Evolutionary conservation across 768 basidiomycete genomes (phyloP).

Genomic region (Macrocybe gigantea): DNA sequence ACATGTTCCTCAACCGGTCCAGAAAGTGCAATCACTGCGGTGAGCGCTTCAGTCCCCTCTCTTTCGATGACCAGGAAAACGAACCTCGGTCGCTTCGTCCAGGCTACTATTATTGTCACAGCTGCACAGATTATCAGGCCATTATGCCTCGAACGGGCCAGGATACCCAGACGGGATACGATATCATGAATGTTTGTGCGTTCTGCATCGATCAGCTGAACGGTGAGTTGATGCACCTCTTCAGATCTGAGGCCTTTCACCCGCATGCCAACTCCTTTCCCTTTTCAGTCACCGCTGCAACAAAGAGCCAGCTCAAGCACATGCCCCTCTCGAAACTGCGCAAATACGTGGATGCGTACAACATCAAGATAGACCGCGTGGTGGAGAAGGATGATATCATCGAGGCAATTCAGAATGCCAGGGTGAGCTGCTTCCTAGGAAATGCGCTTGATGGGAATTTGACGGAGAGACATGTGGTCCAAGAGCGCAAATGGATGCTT

Average conservation of each 20-base stretch:
- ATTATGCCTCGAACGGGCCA: constrained; percentile 60
- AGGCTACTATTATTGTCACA: constrained; percentile 72
- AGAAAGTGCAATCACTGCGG: constrained; percentile 75
- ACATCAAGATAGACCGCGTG: constrained; percentile 53
- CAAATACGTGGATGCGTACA: constrained; percentile 66
- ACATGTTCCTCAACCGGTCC: constrained; percentile 55
- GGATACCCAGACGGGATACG: constrained; percentile 47
- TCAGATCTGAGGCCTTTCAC: constrained; percentile 3
- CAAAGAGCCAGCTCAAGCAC: constrained; percentile 47
- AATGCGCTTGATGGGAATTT: too few relatives aligned
- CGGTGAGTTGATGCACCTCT: constrained; percentile 34
- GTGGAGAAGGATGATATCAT: constrained; percentile 80
- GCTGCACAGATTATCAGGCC: constrained; percentile 72
- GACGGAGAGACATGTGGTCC: neutral
- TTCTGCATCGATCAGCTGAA: constrained; percentile 68
- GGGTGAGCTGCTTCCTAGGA: constrained; percentile 31
- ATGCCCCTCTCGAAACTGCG: constrained; percentile 58
- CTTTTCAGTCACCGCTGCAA: constrained; percentile 61
- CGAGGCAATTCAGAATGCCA: constrained; percentile 49
- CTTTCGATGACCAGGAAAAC: too few relatives aligned
- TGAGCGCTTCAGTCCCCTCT: constrained; percentile 21
- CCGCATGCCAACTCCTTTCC: neutral
- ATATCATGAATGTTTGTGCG: constrained; percentile 59
- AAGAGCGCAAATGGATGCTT: constrained; percentile 63
- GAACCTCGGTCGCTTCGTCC: neutral